Percentiles rank a stretch among this genome's conserved stretches.
Conservation (phyloP, 2,329 filamentous ascomycete genomes). For the Aspergillus pseudoviridinutans region DNA sequence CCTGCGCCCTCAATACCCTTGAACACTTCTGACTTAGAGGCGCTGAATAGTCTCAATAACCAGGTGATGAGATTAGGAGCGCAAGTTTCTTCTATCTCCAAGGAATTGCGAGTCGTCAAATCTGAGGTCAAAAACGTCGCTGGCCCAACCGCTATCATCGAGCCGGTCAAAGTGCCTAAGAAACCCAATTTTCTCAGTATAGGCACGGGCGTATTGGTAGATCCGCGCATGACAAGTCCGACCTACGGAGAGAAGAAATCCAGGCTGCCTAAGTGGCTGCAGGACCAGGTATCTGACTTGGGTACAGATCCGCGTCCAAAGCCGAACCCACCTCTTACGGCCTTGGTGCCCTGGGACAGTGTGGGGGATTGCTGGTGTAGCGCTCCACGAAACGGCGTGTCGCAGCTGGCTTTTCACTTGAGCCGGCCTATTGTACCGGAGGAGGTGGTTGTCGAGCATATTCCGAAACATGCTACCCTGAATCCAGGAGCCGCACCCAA, state of each 20-base stretch:
- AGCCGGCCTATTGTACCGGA: slow-evolving; percentile 57
- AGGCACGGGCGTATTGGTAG: slow-evolving; percentile 63
- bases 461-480: slow-evolving; percentile 58
- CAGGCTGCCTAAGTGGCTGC: not conserved
- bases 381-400: slow-evolving; percentile 40
- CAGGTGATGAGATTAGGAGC: slow-evolving; percentile 26
- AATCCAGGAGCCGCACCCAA: slow-evolving; percentile 60
- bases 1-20: slow-evolving; percentile 11
- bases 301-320: not conserved
- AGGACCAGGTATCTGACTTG: not conserved
- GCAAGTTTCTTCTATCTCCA: slow-evolving; percentile 30
- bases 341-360: slow-evolving; percentile 68
- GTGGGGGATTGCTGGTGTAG: slow-evolving; percentile 88
- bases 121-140: slow-evolving; percentile 21
- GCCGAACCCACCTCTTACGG: slow-evolving; percentile 45
- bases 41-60: slow-evolving; percentile 22
- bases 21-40: slow-evolving; percentile 21
- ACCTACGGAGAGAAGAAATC: slow-evolving; percentile 32
- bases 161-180: slow-evolving; percentile 13
- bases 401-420: slow-evolving; percentile 40
- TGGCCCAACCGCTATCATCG: slow-evolving; percentile 16
- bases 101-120: slow-evolving; percentile 23
- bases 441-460: slow-evolving; percentile 69
- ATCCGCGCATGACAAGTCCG: slow-evolving; percentile 58
- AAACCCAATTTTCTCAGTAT: slow-evolving; percentile 71